Evolutionary conservation across 805 yeast species (phyloP), one percentile per base, ranked within the genome.

Genomic region (Zygoascus flipseniorum): DNA sequence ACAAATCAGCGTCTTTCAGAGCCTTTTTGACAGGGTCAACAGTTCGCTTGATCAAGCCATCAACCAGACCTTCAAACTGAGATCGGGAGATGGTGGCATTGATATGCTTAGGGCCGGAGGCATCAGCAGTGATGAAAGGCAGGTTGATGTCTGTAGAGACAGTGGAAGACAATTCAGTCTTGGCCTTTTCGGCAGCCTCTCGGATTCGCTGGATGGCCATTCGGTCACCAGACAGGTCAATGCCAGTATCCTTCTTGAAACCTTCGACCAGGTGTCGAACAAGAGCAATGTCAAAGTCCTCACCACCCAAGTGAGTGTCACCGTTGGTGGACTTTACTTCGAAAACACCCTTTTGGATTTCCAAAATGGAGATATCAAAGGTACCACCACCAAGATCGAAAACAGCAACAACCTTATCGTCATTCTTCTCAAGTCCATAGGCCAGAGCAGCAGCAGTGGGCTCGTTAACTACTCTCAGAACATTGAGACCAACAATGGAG

Each of bases 311-410:
- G 75, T 86, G 95, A 62, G 95, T 86, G 76, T 86, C 93, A 83
- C 95, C 97, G 75, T 90, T 90, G 69, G 97, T 89, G 58, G 97
- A 88, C 78, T 89, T 89, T 72, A 89, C 97, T 80, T 89, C 97
- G 67, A 89, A 89, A 62, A 89, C 97, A 80, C 97, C 97, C 70
- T 89, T 89, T 76, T 90, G 96, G 66, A 89, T 90, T 79, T 90
- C 97, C 69, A 89, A 80, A 71, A 89, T 87, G 65, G 97, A 89
- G 74, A 89, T 85, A 85, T 89, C 97, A 72, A 89, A 89, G 67
- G 97, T 89, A 83, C 97, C 97, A 74, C 97, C 97, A 83, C 97
- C 97, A 69, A 89, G 80, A 76, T 89, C 97, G 77, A 90, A 89
- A 61, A 89, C 97, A 58, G 97, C 97, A 65, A 89, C 95, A 58